These are phyloP conservation scores for Leccinellum luteum DNA, from an alignment of 768 basidiomycete genomes.

Conservation along the genomic window DNA sequence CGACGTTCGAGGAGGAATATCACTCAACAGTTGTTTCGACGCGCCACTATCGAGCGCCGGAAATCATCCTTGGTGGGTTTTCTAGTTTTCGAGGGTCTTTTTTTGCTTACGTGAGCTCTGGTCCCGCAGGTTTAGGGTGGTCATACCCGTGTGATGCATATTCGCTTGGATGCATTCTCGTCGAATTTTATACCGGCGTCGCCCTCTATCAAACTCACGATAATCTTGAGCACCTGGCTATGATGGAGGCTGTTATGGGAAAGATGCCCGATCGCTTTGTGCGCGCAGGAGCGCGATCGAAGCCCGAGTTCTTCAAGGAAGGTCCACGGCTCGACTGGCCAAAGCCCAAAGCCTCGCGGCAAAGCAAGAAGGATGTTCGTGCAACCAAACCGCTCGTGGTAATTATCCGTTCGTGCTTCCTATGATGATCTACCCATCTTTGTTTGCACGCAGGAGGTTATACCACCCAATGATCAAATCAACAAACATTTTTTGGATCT, in stretches of 20 bases:
- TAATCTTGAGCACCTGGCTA: slow-evolving; percentile 97
- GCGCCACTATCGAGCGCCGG: slow-evolving; percentile 96
- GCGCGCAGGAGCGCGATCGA: slow-evolving; percentile 69
- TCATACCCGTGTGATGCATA: slow-evolving; percentile 98
- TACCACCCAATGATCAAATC: slow-evolving; percentile 68
- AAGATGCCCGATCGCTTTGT: slow-evolving; percentile 91
- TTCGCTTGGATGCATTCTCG: slow-evolving; percentile 96
- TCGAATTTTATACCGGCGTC: slow-evolving; percentile 96
- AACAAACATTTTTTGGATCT: slow-evolving; percentile 86
- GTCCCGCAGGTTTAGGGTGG: slow-evolving; percentile 85
- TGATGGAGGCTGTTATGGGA: slow-evolving; percentile 99
- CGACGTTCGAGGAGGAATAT: slow-evolving; percentile 97
- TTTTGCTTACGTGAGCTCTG: slow-evolving; percentile 14
- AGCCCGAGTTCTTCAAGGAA: slow-evolving; percentile 93
- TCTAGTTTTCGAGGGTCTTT: slow-evolving; percentile 11
- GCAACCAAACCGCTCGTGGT: slow-evolving; percentile 78
- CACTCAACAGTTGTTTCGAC: slow-evolving; percentile 98
- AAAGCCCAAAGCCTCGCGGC: slow-evolving; percentile 79
- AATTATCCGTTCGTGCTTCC: slow-evolving; percentile 25
- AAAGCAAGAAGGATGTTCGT: slow-evolving; percentile 92
- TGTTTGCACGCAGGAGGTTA: slow-evolving; percentile 63
- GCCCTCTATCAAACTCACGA: slow-evolving; percentile 99
- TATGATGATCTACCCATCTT: neutral
- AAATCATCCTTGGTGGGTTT: slow-evolving; percentile 92
- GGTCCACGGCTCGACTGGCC: slow-evolving; percentile 89